phyloP scores from a whole-genome alignment of 2,329 filamentous ascomycete genomes.

The Pseudopithomyces chartarum region DNA sequence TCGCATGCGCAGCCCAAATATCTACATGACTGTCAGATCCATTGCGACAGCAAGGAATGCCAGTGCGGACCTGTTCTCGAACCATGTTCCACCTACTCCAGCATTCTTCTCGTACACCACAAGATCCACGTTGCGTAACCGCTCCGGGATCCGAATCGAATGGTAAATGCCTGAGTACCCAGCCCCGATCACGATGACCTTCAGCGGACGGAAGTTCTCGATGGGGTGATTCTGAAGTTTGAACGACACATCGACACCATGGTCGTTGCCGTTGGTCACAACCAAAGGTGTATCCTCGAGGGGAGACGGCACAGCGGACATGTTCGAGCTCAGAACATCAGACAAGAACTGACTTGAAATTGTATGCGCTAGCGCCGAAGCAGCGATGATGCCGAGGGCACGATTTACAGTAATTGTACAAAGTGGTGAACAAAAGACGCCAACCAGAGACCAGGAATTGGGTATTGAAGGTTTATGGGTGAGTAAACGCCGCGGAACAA shows the following conservation, averaged over 20 bases:
- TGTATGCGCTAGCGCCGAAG: background rate
- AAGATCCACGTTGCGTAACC: conserved; percentile 45
- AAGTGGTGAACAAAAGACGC: conserved; percentile 4
- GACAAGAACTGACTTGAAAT: background rate
- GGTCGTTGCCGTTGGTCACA: conserved; percentile 14
- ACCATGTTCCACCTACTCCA: conserved; percentile 48
- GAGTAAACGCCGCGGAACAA: background rate
- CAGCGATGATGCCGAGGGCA: background rate
- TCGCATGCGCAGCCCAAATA: conserved; percentile 53
- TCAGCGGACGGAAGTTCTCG: conserved; percentile 50
- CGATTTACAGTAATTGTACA: conserved; percentile 20
- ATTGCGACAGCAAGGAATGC: background rate
- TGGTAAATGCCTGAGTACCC: conserved; percentile 52
- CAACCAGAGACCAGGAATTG: background rate
- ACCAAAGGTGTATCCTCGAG: conserved; percentile 24
- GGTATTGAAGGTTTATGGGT: background rate
- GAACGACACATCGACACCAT: conserved; percentile 18
- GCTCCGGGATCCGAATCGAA: conserved; percentile 51
- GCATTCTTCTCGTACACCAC: conserved; percentile 52
- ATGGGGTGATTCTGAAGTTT: conserved; percentile 45
- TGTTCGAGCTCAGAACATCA: conserved; percentile 11
- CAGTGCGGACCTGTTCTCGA: conserved; percentile 36
- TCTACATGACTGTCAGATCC: conserved; percentile 14
- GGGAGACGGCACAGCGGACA: conserved; percentile 39
- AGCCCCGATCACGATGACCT: conserved; percentile 52